A percentile compares a stretch with the other conserved stretches of the same genome.
Evolutionary conservation across 1,284 basidiomycete genomes (phyloP).

Genomic region (Pholiota adiposa): DNA sequence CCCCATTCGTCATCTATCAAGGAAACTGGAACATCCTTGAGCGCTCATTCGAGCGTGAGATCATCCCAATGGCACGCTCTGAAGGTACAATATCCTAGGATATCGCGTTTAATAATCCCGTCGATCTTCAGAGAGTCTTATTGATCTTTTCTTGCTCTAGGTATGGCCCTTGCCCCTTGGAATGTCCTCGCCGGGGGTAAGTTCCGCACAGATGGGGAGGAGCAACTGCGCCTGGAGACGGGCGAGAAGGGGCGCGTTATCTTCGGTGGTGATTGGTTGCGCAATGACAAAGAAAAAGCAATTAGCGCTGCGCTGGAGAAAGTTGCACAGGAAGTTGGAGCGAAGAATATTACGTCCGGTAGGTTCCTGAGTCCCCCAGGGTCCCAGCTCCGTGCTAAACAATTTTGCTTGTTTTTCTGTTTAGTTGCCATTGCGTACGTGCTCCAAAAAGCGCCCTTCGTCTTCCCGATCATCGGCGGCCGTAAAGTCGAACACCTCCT

Average conservation of each 20-base stretch:
- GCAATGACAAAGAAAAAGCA: constrained; percentile 43
- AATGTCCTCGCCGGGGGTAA: constrained; percentile 49
- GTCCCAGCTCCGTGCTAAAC: background rate
- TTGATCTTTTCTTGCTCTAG: constrained; percentile 22
- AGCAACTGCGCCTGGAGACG: constrained; percentile 41
- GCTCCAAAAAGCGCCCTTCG: constrained; percentile 49
- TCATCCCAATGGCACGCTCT: constrained; percentile 49
- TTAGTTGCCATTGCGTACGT: constrained; percentile 51
- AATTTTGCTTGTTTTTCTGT: background rate
- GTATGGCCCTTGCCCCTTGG: constrained; percentile 53
- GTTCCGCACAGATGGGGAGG: constrained; percentile 52
- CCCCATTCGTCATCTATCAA: constrained; percentile 51
- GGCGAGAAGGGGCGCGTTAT: constrained; percentile 46
- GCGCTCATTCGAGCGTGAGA: constrained; percentile 51
- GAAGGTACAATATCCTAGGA: constrained; percentile 41
- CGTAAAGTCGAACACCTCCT: constrained; percentile 54
- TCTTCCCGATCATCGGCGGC: constrained; percentile 54
- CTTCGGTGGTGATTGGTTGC: constrained; percentile 39
- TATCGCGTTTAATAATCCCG: too few relatives aligned
- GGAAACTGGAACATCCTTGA: constrained; percentile 46
- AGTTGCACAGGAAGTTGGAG: constrained; percentile 47
- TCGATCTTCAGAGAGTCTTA: too few relatives aligned
- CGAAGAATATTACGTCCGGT: constrained; percentile 42
- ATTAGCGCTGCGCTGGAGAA: constrained; percentile 48
- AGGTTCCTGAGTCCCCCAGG: background rate